A percentile compares a stretch with the other conserved stretches of the same genome.
These are phyloP conservation scores for Scenedesmus sp. DNA, from an alignment of 163 green algal genomes.

Conservation along the genomic window DNA sequence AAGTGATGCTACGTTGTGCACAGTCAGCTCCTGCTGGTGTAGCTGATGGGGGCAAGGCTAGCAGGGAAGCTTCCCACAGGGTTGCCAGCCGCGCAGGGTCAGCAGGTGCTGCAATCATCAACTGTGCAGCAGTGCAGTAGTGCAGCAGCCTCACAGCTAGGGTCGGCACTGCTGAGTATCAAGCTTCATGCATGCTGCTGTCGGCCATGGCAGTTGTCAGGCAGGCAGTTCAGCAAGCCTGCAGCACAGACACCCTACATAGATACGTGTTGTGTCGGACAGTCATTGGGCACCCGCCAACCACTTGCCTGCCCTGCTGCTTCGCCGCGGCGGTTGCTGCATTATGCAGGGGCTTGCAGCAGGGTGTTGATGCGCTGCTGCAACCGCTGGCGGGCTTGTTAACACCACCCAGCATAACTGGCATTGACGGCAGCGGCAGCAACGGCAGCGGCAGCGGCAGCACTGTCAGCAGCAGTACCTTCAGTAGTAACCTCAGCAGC, in stretches of 20 bases:
- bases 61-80: neutral
- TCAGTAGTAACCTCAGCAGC: neutral
- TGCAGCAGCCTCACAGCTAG: no score
- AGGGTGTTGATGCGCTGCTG: conserved; percentile 29
- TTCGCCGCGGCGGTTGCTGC: neutral
- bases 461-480: neutral
- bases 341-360: conserved; percentile 14
- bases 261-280: no score
- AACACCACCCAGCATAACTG: neutral
- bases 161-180: no score
- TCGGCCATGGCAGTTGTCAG: no score
- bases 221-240: no score
- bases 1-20: neutral
- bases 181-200: no score
- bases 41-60: neutral
- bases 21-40: neutral
- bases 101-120: conserved; percentile 3
- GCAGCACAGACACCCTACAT: no score
- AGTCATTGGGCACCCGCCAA: no score
- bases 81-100: conserved; percentile 33
- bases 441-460: neutral
- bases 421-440: neutral
- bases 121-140: neutral
- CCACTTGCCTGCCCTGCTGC: neutral
- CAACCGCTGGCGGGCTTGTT: neutral